These are phyloP conservation scores for Chalara sp. DNA, from an alignment of 2,329 filamentous ascomycete species.

Conservation along the genomic window DNA sequence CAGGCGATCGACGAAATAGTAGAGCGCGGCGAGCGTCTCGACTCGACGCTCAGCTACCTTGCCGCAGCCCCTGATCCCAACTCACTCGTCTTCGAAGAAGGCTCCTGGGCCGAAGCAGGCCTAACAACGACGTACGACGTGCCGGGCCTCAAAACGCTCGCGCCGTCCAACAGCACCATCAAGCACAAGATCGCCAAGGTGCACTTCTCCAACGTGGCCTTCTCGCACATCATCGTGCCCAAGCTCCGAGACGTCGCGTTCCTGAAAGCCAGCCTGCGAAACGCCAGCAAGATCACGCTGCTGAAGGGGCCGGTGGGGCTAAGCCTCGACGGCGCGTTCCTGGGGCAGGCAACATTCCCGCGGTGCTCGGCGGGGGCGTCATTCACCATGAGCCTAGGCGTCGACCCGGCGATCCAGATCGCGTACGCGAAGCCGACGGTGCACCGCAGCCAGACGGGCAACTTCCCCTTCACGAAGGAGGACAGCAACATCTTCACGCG, in stretches of 20 bases:
- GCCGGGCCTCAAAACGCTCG: conserved; percentile 48
- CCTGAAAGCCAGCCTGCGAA: conserved; percentile 50
- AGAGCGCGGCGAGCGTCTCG: conserved; percentile 1
- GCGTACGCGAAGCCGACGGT: conserved; percentile 50
- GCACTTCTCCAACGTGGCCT: conserved; percentile 41
- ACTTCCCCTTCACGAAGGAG: conserved; percentile 43
- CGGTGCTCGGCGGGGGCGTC: conserved; percentile 47
- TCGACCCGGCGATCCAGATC: conserved; percentile 51
- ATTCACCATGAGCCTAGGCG: conserved; percentile 49
- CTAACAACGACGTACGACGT: conserved; percentile 54
- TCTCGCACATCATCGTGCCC: conserved; percentile 51
- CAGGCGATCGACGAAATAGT: neutral
- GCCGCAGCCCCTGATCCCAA: conserved; percentile 2
- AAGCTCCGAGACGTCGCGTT: conserved; percentile 55
- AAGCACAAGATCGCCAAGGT: conserved; percentile 56
- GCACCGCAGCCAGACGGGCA: conserved; percentile 40
- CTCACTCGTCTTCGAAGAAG: conserved; percentile 41
- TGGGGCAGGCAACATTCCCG: conserved; percentile 49
- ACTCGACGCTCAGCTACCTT: conserved; percentile 4
- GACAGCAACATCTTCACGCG: conserved; percentile 44
- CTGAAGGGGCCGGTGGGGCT: conserved; percentile 48
- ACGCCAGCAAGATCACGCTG: conserved; percentile 48
- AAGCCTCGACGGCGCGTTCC: conserved; percentile 56
- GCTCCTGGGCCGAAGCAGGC: conserved; percentile 50
- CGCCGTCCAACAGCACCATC: conserved; percentile 41